phyloP scores from a whole-genome alignment of 2,329 filamentous ascomycete species.

The Phaeosphaeria sp. region DNA sequence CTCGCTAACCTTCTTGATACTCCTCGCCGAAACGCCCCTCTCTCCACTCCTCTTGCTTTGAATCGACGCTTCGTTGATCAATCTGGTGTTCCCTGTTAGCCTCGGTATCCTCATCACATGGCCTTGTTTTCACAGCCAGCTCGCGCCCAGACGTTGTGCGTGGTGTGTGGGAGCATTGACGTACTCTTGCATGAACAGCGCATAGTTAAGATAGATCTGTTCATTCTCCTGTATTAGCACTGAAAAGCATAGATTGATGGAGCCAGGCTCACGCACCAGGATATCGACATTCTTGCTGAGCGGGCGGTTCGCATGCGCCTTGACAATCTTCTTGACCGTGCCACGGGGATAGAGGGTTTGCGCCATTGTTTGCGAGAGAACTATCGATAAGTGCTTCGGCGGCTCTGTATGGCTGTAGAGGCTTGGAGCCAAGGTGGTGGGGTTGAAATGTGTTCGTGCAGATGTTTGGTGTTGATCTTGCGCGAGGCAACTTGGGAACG shows the following conservation, averaged over 20 bases:
- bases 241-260: neutral
- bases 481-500: slow-evolving; percentile 19
- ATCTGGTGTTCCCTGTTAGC: no score
- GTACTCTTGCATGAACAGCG: slow-evolving; percentile 76
- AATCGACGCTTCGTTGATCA: slow-evolving; percentile 81
- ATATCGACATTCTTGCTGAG: slow-evolving; percentile 87
- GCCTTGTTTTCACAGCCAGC: no score
- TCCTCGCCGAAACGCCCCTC: slow-evolving; percentile 74
- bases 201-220: slow-evolving; percentile 84
- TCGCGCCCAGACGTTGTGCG: no score
- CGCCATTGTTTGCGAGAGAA: slow-evolving; percentile 50
- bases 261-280: slow-evolving; percentile 62
- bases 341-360: slow-evolving; percentile 81
- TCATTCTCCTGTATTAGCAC: neutral
- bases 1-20: slow-evolving; percentile 78
- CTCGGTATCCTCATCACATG: no score
- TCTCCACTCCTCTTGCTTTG: slow-evolving; percentile 77
- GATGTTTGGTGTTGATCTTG: slow-evolving; percentile 2
- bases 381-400: no score
- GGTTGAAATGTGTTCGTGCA: slow-evolving; percentile 4
- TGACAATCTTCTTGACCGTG: slow-evolving; percentile 87
- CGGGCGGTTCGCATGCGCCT: slow-evolving; percentile 81
- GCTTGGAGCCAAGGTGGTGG: no score
- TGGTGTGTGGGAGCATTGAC: slow-evolving; percentile 34
- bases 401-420: no score